Conservation (phyloP, 371 early-diverging fungal genomes). For the Circinella umbellata region DNA sequence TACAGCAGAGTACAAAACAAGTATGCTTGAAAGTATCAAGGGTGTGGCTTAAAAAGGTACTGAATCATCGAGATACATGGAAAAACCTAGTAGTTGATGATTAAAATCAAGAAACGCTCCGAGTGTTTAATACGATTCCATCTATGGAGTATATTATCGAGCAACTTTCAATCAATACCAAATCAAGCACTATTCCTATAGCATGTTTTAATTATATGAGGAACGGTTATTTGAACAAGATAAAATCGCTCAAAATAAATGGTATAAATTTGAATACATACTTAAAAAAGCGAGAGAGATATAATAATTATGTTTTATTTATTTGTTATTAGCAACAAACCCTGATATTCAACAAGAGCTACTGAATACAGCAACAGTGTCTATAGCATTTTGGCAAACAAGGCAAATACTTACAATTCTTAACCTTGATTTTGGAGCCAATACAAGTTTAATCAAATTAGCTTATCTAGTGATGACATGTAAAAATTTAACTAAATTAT, state of each 20-base stretch:
- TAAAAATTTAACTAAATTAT: neutral
- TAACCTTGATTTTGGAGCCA: neutral
- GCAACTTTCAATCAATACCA: neutral
- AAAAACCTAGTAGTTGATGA: neutral
- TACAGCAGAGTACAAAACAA: neutral
- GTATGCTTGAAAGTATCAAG: neutral
- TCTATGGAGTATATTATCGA: neutral
- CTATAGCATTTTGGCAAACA: neutral
- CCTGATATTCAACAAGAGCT: neutral
- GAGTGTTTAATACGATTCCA: neutral
- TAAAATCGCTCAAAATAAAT: neutral
- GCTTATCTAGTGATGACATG: neutral
- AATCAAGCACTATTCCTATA: neutral
- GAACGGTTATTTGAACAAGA: neutral
- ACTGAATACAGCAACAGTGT: neutral
- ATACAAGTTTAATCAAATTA: neutral
- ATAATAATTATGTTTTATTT: too few species aligned
- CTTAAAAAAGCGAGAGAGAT: neutral
- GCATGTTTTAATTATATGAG: neutral
- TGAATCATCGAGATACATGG: neutral
- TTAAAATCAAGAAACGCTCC: neutral
- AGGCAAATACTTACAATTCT: neutral
- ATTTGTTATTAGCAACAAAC: too few species aligned
- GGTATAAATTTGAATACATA: neutral
- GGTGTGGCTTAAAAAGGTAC: neutral